These are phyloP conservation scores for Xylariaceae sp. DNA, from an alignment of 2,329 filamentous ascomycete genomes.

Conservation along the genomic window DNA sequence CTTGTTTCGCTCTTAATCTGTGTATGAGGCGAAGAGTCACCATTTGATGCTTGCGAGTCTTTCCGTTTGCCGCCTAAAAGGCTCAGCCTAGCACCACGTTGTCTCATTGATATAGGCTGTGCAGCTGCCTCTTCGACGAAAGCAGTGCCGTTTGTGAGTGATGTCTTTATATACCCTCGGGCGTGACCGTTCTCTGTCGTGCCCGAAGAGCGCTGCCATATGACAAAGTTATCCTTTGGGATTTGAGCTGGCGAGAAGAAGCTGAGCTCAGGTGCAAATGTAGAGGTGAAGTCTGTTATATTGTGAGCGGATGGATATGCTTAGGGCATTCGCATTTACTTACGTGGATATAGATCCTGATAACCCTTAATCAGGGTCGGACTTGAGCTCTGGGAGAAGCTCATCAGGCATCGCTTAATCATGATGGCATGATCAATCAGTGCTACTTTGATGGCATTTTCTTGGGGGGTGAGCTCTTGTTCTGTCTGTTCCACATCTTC, in stretches of 20 bases:
- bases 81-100: slow-evolving; percentile 52
- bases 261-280: slow-evolving; percentile 63
- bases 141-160: slow-evolving; percentile 25
- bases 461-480: slow-evolving; percentile 54
- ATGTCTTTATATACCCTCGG: slow-evolving; percentile 16
- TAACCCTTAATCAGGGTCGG: slow-evolving; percentile 53
- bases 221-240: slow-evolving; percentile 38
- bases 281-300: slow-evolving; percentile 53
- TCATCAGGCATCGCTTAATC: slow-evolving; percentile 74
- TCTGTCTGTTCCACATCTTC: slow-evolving; percentile 42
- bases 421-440: slow-evolving; percentile 85
- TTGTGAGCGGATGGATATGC: slow-evolving; percentile 14
- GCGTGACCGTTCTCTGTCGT: slow-evolving; percentile 25
- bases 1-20: slow-evolving; percentile 27
- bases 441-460: slow-evolving; percentile 78
- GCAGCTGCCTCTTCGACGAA: slow-evolving; percentile 48
- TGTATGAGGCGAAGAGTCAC: slow-evolving; percentile 24
- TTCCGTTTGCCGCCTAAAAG: slow-evolving; percentile 54
- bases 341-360: slow-evolving; percentile 62
- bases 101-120: slow-evolving; percentile 49
- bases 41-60: slow-evolving; percentile 29
- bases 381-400: slow-evolving; percentile 62
- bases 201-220: slow-evolving; percentile 33
- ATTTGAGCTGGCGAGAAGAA: slow-evolving; percentile 53
- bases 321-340: slow-evolving; percentile 32